phyloP scores from a whole-genome alignment of 345 rosid species.

The Moricandia moricandioides region DNA sequence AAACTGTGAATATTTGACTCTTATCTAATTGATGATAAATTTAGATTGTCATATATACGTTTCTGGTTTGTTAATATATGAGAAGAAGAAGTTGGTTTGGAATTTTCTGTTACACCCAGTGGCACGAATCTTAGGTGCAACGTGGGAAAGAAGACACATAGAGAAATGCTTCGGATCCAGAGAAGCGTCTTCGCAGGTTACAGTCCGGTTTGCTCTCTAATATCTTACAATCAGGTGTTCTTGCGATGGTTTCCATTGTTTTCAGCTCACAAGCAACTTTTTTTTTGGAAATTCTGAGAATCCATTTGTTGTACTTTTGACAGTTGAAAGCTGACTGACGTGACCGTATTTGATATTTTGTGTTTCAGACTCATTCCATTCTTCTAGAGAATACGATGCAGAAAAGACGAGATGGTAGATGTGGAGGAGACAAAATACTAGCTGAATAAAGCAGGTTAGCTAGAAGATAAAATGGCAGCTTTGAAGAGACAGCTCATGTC shows the following conservation, averaged over 20 bases:
- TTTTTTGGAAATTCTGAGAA: not conserved
- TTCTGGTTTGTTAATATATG: not conserved
- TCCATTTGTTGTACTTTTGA: not conserved
- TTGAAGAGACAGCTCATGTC: conserved; percentile 65
- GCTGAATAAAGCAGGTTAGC: conserved; percentile 73
- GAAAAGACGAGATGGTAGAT: conserved; percentile 64
- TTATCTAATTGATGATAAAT: not conserved
- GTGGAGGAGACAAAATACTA: conserved; percentile 81
- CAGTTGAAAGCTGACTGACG: conserved; percentile 5
- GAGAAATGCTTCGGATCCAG: conserved; percentile 89
- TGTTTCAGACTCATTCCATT: conserved; percentile 71
- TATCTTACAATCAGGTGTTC: not conserved
- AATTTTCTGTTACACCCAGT: conserved; percentile 38
- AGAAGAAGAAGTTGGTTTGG: conserved; percentile 53
- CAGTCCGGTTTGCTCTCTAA: conserved; percentile 60
- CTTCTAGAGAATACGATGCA: conserved; percentile 86
- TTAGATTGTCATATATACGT: too few relatives aligned
- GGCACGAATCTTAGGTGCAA: conserved; percentile 91
- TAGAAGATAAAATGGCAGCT: conserved; percentile 92
- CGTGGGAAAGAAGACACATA: conserved; percentile 97
- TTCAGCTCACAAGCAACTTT: not conserved
- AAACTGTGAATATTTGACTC: not conserved
- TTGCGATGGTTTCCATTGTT: not conserved
- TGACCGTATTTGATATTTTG: not conserved
- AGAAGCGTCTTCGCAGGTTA: conserved; percentile 87